phyloP scores from a whole-genome alignment of 73 alveolate genomes.

The Paramecium sexaurelia region DNA sequence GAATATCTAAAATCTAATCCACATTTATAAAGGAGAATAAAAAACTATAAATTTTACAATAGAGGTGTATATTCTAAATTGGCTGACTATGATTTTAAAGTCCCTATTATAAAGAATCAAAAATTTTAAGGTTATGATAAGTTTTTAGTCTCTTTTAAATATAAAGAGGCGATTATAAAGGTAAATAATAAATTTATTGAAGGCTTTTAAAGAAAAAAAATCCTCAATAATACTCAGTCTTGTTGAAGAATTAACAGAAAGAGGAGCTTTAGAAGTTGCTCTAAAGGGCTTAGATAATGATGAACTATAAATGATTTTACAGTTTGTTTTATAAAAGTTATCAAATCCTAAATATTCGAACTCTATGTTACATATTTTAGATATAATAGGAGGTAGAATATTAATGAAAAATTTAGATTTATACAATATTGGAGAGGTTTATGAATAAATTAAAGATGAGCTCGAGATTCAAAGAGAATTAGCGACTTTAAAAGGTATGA shows the following conservation, averaged over 20 bases:
- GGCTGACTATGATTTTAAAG: conserved; percentile 1
- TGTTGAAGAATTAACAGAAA: conserved; percentile 29
- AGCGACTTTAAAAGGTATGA: not conserved
- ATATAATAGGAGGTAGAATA: not conserved
- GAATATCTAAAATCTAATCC: conserved; percentile 45
- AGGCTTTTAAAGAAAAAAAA: conserved; percentile 35
- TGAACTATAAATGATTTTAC: not conserved
- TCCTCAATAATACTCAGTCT: not conserved
- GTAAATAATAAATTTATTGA: not conserved
- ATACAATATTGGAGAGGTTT: not conserved
- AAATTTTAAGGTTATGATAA: conserved; percentile 30
- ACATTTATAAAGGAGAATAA: conserved; percentile 46
- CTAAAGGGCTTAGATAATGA: not conserved
- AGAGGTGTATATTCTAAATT: conserved; percentile 25
- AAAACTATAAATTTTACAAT: conserved; percentile 32
- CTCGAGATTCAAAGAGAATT: not conserved
- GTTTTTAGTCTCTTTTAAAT: not conserved
- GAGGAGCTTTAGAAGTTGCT: conserved; percentile 26
- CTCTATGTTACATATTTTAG: not conserved
- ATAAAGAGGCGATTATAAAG: conserved; percentile 44
- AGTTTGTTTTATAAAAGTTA: not conserved
- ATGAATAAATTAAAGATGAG: not conserved
- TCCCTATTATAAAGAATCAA: not conserved
- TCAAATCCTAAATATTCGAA: conserved; percentile 3
- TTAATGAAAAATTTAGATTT: not conserved